Conservation (phyloP, 768 basidiomycete genomes). For the Pleurotus tuber-regium region DNA sequence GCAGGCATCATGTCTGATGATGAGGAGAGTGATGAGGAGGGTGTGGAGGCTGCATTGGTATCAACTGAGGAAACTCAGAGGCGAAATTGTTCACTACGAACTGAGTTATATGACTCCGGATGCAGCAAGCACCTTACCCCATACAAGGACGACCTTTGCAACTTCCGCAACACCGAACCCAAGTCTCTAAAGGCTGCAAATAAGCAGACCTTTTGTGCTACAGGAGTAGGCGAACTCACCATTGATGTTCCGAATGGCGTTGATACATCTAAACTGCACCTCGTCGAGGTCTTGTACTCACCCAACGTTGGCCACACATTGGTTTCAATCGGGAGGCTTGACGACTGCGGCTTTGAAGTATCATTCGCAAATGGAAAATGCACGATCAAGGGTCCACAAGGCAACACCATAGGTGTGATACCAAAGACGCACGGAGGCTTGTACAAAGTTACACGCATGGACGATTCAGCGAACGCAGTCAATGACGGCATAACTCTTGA, state of each 20-base stretch:
- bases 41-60: neutral
- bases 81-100: neutral
- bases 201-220: slow-evolving; percentile 19
- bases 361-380: slow-evolving; percentile 29
- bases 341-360: slow-evolving; percentile 26
- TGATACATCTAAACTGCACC: slow-evolving; percentile 13
- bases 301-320: slow-evolving; percentile 37
- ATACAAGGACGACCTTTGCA: slow-evolving; percentile 15
- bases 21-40: neutral
- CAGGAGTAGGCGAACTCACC: slow-evolving; percentile 20
- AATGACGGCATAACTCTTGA: slow-evolving; percentile 22
- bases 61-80: neutral
- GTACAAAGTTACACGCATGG: slow-evolving; percentile 24
- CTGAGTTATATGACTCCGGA: slow-evolving; percentile 6
- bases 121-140: slow-evolving; percentile 21
- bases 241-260: slow-evolving; percentile 20
- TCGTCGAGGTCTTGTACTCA: slow-evolving; percentile 22
- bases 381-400: slow-evolving; percentile 17
- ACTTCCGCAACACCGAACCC: slow-evolving; percentile 17
- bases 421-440: slow-evolving; percentile 21
- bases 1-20: neutral
- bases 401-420: slow-evolving; percentile 18
- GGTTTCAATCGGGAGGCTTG: slow-evolving; percentile 32
- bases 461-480: slow-evolving; percentile 7
- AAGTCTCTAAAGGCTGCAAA: slow-evolving; percentile 21